Percentiles rank a stretch among this genome's conserved stretches.
Conservation (phyloP, 2,329 filamentous ascomycete genomes). For the Fusarium oxysporum region DNA sequence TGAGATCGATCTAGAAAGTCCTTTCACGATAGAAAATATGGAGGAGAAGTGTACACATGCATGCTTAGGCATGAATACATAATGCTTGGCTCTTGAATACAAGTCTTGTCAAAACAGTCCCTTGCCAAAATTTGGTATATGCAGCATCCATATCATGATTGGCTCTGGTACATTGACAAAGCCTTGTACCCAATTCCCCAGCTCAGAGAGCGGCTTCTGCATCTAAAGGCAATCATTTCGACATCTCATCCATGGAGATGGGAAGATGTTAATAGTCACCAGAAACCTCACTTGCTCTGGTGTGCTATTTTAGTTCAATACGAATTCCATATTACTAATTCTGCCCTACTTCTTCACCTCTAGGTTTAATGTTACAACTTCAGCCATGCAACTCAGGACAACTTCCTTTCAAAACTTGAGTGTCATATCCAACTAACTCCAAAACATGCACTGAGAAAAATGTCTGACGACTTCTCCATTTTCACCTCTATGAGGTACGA, state of each 20-base stretch:
- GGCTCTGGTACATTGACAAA: neutral
- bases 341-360: neutral
- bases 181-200: neutral
- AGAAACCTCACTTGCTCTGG: neutral
- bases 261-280: neutral
- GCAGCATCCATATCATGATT: neutral
- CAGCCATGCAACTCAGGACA: neutral
- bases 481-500: slow-evolving; percentile 82
- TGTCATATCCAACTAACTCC: neutral
- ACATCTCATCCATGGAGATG: neutral
- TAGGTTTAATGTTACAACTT: neutral
- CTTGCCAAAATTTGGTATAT: slow-evolving; percentile 1
- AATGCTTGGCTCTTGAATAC: neutral
- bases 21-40: slow-evolving; percentile 2
- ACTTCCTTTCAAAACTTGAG: neutral
- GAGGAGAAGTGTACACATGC: neutral
- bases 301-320: neutral
- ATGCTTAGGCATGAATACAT: neutral
- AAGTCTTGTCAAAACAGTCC: neutral
- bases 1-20: slow-evolving; percentile 16
- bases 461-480: slow-evolving; percentile 65
- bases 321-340: neutral
- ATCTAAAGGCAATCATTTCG: neutral
- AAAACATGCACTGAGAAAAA: slow-evolving; percentile 30
- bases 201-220: neutral